Evolutionary conservation across 495 filamentous ascomycete genomes (phyloP), one percentile per base, ranked within the genome.

Genomic region (Aspergillus ostianus): DNA sequence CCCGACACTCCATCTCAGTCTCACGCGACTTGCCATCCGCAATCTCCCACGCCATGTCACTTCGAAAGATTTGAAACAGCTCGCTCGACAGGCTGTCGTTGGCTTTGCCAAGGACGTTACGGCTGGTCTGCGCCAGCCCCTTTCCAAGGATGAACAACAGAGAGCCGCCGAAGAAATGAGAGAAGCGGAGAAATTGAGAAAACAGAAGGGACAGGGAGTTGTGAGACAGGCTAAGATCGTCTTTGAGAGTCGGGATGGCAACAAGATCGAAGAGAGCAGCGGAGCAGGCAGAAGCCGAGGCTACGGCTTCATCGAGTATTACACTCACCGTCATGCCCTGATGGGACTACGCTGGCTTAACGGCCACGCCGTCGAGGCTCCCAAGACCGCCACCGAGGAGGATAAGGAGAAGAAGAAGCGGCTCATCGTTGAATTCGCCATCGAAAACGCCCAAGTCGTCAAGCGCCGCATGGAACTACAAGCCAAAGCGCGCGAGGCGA

Each of bases 231-330:
- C 94, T 30, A 99, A 96, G 76, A 84, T 98, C 58, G 87, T 97
- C 23, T 97, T 93, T 67, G 94, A 99, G 76, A 87, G 88, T 15
- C 80, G 79, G 19, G 85, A 92, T 64, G 92, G 93, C 19, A 82
- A 82, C 59, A 97, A 96, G 77, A 84, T 96, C 9, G 69, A 79
- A 3, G 91, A 96, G 71, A 75, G 80, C 48, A 82, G 71, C 58
- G 88, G 90, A 4, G 91, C 85, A 20, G 92, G 94, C 44, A 82
- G 92, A 68, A 91, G 87, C 62, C 80, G 93, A 67, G 95, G 94
- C 21, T 99, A 99, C 70, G 94, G 95, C 12, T 99, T 99, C 74
- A 89, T 99, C 58, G 94, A 99, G 73, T 99, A 97, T 76, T 90
- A 85, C 59, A 93, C 90, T 30, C 94, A 99, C 65, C 88, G 94